Percentiles rank a stretch among this genome's conserved stretches.
phyloP scores from a whole-genome alignment of 2,329 filamentous ascomycete species.

The Aspergillus hortae region DNA sequence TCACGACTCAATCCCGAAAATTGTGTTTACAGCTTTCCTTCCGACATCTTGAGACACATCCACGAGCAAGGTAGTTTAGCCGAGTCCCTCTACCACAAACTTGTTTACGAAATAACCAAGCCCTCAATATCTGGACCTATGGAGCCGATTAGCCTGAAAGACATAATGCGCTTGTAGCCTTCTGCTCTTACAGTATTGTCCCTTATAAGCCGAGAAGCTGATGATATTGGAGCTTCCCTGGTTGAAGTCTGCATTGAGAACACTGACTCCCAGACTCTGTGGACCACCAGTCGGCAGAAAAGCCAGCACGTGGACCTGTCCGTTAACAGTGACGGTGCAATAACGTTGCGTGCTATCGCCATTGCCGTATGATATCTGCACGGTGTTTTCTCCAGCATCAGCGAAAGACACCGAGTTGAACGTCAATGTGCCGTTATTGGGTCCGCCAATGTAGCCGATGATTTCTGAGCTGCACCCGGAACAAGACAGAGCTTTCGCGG shows the following conservation, averaged over 20 bases:
- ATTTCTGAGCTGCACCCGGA: constrained; percentile 28
- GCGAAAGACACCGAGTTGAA: constrained; percentile 47
- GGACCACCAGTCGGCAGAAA: constrained; percentile 44
- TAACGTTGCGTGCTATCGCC: constrained; percentile 52
- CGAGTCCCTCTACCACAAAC: too few species aligned
- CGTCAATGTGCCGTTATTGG: constrained; percentile 44
- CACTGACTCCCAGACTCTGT: background rate
- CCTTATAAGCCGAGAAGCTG: background rate
- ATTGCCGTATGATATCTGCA: constrained; percentile 56
- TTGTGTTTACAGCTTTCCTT: too few species aligned
- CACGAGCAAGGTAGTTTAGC: too few species aligned
- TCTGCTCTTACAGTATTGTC: background rate
- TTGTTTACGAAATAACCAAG: background rate
- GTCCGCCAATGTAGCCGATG: constrained; percentile 56
- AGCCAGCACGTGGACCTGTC: constrained; percentile 48
- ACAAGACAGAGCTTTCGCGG: constrained; percentile 42
- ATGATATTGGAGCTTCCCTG: background rate
- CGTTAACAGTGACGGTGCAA: constrained; percentile 57
- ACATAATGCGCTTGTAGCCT: too few species aligned
- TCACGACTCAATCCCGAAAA: too few species aligned
- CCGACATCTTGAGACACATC: too few species aligned
- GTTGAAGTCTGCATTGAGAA: constrained; percentile 27
- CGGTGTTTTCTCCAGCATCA: constrained; percentile 46
- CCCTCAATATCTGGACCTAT: background rate
- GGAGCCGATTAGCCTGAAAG: background rate